Evolutionary conservation across 805 yeast species (phyloP).

Genomic region (Hanseniaspora hatyaiensis): DNA sequence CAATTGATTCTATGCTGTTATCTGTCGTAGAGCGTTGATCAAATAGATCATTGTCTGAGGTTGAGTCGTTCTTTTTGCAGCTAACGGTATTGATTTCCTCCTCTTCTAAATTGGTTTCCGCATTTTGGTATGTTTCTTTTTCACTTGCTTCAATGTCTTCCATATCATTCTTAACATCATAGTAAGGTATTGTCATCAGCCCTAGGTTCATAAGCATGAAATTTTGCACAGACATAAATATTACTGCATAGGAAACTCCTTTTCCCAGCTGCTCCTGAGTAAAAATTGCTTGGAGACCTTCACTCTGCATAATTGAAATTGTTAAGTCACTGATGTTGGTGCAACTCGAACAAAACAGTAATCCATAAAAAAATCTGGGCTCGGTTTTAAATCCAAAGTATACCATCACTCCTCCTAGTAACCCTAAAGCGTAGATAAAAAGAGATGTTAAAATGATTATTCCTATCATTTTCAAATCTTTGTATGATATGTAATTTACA

Average conservation of each 20-base stretch:
- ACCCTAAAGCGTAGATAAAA: constrained; percentile 29
- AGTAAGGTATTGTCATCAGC: constrained; percentile 52
- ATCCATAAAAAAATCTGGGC: constrained; percentile 63
- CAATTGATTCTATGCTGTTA: neutral
- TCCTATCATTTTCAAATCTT: constrained; percentile 62
- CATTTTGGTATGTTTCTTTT: neutral
- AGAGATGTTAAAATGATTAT: constrained; percentile 42
- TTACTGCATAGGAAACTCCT: constrained; percentile 73
- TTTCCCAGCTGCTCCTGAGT: constrained; percentile 43
- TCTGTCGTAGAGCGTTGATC: neutral
- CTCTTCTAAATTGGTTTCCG: neutral
- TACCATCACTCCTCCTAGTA: constrained; percentile 32
- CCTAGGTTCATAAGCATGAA: constrained; percentile 67
- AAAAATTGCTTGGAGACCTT: constrained; percentile 51
- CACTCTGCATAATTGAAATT: constrained; percentile 66
- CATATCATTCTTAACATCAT: constrained; percentile 45
- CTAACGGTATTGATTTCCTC: neutral
- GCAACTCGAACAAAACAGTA: constrained; percentile 57
- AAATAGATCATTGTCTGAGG: neutral
- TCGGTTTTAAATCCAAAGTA: constrained; percentile 29
- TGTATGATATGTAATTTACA: constrained; percentile 51
- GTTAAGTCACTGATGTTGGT: constrained; percentile 78
- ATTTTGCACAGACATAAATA: constrained; percentile 55
- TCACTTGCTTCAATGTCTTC: constrained; percentile 14
- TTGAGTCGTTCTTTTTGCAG: neutral